phyloP scores from a whole-genome alignment of 441 rosid genomes.

The Erodium trifolium region DNA sequence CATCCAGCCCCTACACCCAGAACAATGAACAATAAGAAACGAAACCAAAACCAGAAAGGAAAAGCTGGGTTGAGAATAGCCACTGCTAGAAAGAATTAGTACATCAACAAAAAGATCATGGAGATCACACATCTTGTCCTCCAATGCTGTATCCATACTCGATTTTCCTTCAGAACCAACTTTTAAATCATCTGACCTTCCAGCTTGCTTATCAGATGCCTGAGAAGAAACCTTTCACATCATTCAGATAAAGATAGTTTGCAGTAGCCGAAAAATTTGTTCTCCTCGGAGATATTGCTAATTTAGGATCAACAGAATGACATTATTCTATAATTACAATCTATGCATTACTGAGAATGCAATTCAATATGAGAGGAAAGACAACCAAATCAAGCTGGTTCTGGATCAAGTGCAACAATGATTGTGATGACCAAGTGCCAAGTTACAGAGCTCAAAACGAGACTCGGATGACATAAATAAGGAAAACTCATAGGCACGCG shows the following conservation, averaged over 20 bases:
- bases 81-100: slow-evolving; percentile 24
- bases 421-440: background rate
- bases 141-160: slow-evolving; percentile 63
- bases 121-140: slow-evolving; percentile 88
- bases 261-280: background rate
- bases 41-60: background rate
- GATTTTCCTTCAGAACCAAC: slow-evolving; percentile 39
- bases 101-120: slow-evolving; percentile 94
- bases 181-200: slow-evolving; percentile 66
- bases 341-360: background rate
- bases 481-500: background rate
- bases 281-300: background rate
- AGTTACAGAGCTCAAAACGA: background rate
- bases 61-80: background rate
- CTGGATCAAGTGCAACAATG: background rate
- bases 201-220: slow-evolving; percentile 50
- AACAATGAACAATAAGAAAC: too few relatives aligned
- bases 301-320: background rate
- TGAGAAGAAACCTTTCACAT: slow-evolving; percentile 17
- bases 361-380: too few relatives aligned
- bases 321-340: background rate
- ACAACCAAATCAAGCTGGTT: background rate
- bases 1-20: too few relatives aligned
- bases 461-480: background rate
- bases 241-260: background rate